phyloP scores from a whole-genome alignment of 768 basidiomycete genomes.

The Termitomyces sp. region DNA sequence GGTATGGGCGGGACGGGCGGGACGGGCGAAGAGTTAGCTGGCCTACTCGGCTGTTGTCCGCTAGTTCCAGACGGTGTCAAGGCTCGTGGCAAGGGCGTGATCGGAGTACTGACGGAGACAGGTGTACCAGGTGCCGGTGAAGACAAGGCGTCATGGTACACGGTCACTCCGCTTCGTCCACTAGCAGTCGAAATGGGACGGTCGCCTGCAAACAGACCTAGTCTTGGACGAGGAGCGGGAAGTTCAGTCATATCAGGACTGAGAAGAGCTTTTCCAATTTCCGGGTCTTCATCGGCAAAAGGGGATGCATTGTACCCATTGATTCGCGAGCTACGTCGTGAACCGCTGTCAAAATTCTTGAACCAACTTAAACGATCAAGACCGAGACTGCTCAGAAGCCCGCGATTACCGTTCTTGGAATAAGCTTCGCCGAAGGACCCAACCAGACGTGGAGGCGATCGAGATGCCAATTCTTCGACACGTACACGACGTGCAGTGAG shows the following conservation, averaged over 20 bases:
- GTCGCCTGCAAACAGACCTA: conserved; percentile 34
- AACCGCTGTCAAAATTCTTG: conserved; percentile 26
- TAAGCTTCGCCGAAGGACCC: conserved; percentile 10
- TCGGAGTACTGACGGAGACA: conserved; percentile 16
- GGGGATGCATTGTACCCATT: conserved; percentile 16
- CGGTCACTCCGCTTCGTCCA: conserved; percentile 45
- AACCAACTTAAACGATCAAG: conserved; percentile 60
- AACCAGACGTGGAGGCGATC: conserved; percentile 17
- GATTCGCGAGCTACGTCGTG: conserved; percentile 16
- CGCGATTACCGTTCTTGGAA: conserved; percentile 11
- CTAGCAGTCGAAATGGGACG: conserved; percentile 60
- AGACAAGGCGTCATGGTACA: conserved; percentile 61
- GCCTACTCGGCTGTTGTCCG: conserved; percentile 3
- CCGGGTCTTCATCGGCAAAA: conserved; percentile 38
- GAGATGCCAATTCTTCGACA: conserved; percentile 31
- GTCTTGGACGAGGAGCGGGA: conserved; percentile 24
- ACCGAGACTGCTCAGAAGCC: conserved; percentile 35
- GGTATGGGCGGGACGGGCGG: conserved; percentile 6
- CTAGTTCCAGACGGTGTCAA: conserved; percentile 35
- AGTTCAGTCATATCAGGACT: conserved; percentile 17
- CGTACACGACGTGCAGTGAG: conserved; percentile 48
- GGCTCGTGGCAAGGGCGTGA: conserved; percentile 40
- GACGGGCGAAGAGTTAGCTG: not conserved
- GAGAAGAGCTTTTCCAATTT: conserved; percentile 37
- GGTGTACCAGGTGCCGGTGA: conserved; percentile 45